A percentile compares a stretch with the other conserved stretches of the same genome.
Evolutionary conservation across 306 rosid genomes (phyloP).

Genomic region (Glycine soja): DNA sequence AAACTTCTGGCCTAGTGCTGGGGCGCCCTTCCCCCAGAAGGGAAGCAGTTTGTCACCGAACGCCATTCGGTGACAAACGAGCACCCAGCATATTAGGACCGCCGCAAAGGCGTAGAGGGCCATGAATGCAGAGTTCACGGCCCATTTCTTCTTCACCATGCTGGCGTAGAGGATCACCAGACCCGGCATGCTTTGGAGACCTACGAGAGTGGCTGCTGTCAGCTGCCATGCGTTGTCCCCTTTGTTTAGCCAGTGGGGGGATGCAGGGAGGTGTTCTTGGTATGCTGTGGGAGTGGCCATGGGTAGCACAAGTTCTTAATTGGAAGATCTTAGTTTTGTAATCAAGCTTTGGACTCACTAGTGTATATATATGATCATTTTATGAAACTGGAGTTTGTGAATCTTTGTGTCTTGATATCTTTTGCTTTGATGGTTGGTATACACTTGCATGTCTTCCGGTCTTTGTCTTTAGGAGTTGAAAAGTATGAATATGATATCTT

Average conservation of each 20-base stretch:
- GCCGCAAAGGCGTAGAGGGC: slow-evolving; percentile 58
- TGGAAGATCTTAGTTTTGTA: too few relatives aligned
- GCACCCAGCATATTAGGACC: slow-evolving; percentile 55
- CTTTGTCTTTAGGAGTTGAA: too few relatives aligned
- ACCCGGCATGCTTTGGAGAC: slow-evolving; percentile 38
- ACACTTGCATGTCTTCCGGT: too few relatives aligned
- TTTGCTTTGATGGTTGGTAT: too few relatives aligned
- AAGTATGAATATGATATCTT: too few relatives aligned
- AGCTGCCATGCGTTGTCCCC: slow-evolving; percentile 42
- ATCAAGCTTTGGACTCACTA: too few relatives aligned
- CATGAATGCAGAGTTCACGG: slow-evolving; percentile 59
- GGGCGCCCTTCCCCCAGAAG: slow-evolving; percentile 60
- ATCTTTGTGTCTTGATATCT: too few relatives aligned
- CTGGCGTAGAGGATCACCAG: slow-evolving; percentile 32
- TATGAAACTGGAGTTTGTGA: too few relatives aligned
- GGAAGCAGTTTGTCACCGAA: slow-evolving; percentile 56
- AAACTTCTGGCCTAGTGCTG: slow-evolving; percentile 52
- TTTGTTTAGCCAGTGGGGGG: slow-evolving; percentile 26
- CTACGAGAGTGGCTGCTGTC: slow-evolving; percentile 34
- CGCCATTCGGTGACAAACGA: slow-evolving; percentile 54
- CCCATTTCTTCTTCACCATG: slow-evolving; percentile 57
- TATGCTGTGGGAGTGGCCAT: not conserved
- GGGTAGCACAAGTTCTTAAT: too few relatives aligned
- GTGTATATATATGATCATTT: too few relatives aligned
- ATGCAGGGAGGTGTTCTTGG: slow-evolving; percentile 10